Evolutionary conservation across 139 green algal species (phyloP).

Genomic region (Picochlorum sp.): DNA sequence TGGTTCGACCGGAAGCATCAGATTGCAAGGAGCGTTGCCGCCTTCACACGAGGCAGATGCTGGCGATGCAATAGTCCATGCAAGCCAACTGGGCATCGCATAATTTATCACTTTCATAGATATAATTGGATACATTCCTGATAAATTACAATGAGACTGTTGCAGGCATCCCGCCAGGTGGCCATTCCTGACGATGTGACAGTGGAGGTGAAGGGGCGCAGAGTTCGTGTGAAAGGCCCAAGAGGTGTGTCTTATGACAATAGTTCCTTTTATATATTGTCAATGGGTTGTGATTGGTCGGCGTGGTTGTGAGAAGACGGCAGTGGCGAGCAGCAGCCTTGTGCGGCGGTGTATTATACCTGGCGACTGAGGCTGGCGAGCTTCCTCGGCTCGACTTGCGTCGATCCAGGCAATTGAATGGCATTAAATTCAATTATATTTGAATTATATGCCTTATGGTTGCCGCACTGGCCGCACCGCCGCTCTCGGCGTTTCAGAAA

Average conservation of each 20-base stretch:
- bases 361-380: neutral
- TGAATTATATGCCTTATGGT: too few relatives aligned
- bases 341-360: neutral
- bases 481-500: too few relatives aligned
- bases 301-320: slow-evolving; percentile 3
- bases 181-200: slow-evolving; percentile 52
- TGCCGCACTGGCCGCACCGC: too few relatives aligned
- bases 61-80: neutral
- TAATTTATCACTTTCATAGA: too few relatives aligned
- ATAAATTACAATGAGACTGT: slow-evolving; percentile 57
- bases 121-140: neutral
- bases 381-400: neutral
- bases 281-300: too few relatives aligned
- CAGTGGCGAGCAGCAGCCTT: neutral
- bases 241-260: slow-evolving; percentile 42
- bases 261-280: neutral
- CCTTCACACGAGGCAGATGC: neutral
- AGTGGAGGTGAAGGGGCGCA: slow-evolving; percentile 46
- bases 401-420: too few relatives aligned
- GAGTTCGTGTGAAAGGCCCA: slow-evolving; percentile 63
- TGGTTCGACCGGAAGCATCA: too few relatives aligned
- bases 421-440: too few relatives aligned
- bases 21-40: neutral
- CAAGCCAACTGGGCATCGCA: neutral
- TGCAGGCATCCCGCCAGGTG: slow-evolving; percentile 46